Evolutionary conservation across 2,329 filamentous ascomycete species (phyloP).

Genomic region (Magnaporthales sp.): DNA sequence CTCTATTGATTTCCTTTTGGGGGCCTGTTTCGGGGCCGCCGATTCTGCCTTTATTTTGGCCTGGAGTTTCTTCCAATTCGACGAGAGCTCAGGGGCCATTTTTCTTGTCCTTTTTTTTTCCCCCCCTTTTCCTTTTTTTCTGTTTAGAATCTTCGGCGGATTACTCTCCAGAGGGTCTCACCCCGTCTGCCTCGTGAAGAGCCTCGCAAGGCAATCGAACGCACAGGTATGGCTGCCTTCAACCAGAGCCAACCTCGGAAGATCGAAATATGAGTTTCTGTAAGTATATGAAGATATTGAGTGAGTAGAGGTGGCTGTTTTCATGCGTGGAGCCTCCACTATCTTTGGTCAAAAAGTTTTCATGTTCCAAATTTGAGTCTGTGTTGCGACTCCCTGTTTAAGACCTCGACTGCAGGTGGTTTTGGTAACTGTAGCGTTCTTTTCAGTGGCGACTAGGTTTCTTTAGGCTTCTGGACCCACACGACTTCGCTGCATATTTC

Average conservation of each 20-base stretch:
- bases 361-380: neutral
- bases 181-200: neutral
- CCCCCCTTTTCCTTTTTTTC: constrained; percentile 5
- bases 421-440: neutral
- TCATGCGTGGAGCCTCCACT: neutral
- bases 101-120: constrained; percentile 7
- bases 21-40: constrained; percentile 21
- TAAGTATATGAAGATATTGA: neutral
- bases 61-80: constrained; percentile 75
- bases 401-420: neutral
- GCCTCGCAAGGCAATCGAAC: neutral
- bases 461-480: neutral
- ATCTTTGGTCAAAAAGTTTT: neutral
- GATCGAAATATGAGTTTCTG: neutral
- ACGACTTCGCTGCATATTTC: neutral
- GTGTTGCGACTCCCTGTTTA: neutral
- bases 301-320: neutral
- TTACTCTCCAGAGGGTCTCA: neutral
- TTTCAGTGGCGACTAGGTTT: neutral
- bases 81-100: constrained; percentile 45
- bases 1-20: constrained; percentile 25
- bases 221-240: neutral
- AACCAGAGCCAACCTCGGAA: neutral
- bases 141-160: neutral
- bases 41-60: constrained; percentile 44